Evolutionary conservation across 2,329 filamentous ascomycete species (phyloP), one percentile per base, ranked within the genome.

Genomic region (Neofusicoccum parvum): DNA sequence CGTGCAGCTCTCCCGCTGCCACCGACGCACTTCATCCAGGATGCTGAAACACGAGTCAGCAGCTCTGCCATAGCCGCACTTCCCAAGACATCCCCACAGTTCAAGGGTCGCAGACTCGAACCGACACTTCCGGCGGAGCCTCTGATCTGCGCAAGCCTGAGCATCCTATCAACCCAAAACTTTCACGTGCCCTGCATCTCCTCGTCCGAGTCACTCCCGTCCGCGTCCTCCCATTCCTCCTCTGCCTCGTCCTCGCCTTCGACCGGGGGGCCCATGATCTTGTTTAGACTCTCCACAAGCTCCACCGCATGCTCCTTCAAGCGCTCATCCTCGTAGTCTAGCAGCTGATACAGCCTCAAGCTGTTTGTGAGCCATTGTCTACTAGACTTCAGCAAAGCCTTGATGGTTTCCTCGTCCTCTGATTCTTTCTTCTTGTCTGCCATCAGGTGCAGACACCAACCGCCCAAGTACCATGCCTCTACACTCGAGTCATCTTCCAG

Each of bases 401-500:
- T 87, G 54, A 82, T 81, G 53, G 87, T 82, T 45, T 81, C 81
- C 4, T 75, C 72, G 62, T 68, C 51, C 14, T 66, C 65, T 39
- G 78, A 76, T 68, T 78, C 78, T 71, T 83, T 86, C 72, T 87
- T 81, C 82, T 90, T 91, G 76, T 91, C 86, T 11, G 90, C 91
- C 68, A 91, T 82, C 66, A 97, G 85, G 75, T 92, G 92, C 70
- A 96, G 84, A 71, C 92, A 94, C 92, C 94, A 98, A 3, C 95
- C 96, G 49, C 95, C 95, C 5, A 99, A 84, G 80, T 99, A 99
- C 93, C 94, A 97, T 17, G 92, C 91, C 79, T 99, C 95, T 20
- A 99, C 91, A 76, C 94, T 97, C 74, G 91, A 86, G 75, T 99
- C 96, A 70, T 99, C 94, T 75, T 99, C 95, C 41, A 86, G 83